A percentile compares a stretch with the other conserved stretches of the same genome.
phyloP scores from a whole-genome alignment of 2,329 filamentous ascomycete genomes.

The Diplodia corticola region DNA sequence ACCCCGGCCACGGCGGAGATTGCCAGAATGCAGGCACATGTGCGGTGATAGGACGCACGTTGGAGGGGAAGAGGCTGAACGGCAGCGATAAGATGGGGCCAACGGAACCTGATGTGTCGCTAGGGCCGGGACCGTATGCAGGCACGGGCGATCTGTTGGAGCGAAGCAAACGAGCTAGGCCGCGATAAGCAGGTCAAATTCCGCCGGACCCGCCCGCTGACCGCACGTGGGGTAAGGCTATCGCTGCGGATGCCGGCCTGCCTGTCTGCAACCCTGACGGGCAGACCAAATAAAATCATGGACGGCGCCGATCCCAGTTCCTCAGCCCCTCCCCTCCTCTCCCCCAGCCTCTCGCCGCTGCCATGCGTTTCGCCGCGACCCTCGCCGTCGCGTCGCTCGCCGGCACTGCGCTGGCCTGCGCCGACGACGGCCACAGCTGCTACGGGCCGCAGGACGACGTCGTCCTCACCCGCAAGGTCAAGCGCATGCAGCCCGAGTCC shows the following conservation, averaged over 20 bases:
- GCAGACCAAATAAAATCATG: not conserved
- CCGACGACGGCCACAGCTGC: conserved; percentile 38
- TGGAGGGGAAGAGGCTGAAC: not conserved
- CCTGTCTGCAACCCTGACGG: not conserved
- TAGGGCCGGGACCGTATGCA: not conserved
- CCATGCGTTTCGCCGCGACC: conserved; percentile 16
- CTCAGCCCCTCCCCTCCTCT: not conserved
- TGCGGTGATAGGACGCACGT: not conserved
- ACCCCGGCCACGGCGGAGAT: not conserved
- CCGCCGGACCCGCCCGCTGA: not conserved
- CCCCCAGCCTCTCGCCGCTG: not conserved
- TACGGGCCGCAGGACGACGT: conserved; percentile 45
- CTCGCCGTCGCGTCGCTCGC: not conserved
- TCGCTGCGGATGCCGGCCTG: not conserved
- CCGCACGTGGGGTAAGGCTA: conserved; percentile 6
- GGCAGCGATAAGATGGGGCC: not conserved
- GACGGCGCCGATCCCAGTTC: not conserved
- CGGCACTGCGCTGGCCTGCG: conserved; percentile 31
- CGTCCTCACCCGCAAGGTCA: conserved; percentile 43
- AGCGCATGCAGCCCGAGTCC: conserved; percentile 49
- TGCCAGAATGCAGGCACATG: not conserved
- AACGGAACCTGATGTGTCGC: not conserved
- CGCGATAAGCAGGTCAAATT: conserved; percentile 11
- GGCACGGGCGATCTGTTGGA: conserved; percentile 14
- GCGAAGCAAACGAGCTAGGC: not conserved